Evolutionary conservation across 192 early-diverging fungal species (phyloP), one percentile per base, ranked within the genome.

Genomic region (Rhizophagus sp.): DNA sequence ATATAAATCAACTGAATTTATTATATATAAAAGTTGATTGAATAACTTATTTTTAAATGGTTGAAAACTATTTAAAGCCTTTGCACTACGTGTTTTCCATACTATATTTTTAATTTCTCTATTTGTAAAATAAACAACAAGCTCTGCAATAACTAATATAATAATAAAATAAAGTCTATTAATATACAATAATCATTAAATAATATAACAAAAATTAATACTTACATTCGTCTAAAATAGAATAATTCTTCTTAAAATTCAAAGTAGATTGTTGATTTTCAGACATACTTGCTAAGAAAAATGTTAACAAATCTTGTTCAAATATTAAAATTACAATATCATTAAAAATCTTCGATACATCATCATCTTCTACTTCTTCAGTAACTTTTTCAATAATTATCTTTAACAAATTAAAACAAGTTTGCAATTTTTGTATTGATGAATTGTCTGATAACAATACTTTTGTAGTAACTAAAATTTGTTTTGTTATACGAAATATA

Each of bases 21-120:
- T 65, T 13, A 30, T 30, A 27, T 4, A 12, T 24, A 30, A 65
- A 13, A 65, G 24, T 27, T 13, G 64, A 65, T 65, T 10, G 6
- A 65, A 65, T 2, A 65, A 65, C 13, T 65, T 65, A 65, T 9
- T 65, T 24, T 65, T 65, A 19, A 65, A 65, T 65, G 52, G 52
- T 57, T 22, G 17, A 57, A 57, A 19, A 22, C 52, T 6, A 57
- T 22, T 6, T 57, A 57, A 57, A 57, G 52, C 52, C 17, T 57
- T 11, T 57, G 7, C 19, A 5, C 52, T 57, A 6, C 5, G 6
- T 57, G 52, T 19, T 22, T 57, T 57, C 52, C 52, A 57, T 57
- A 57, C 17, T 57, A 57, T 3, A 65, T 4, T 65, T 1, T 27
- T 25, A 65, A 4, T 65, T 10, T 65, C 27, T 10, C n/a, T 30